Conservation (phyloP, 2,329 filamentous ascomycete species). For the Coniella vitis region DNA sequence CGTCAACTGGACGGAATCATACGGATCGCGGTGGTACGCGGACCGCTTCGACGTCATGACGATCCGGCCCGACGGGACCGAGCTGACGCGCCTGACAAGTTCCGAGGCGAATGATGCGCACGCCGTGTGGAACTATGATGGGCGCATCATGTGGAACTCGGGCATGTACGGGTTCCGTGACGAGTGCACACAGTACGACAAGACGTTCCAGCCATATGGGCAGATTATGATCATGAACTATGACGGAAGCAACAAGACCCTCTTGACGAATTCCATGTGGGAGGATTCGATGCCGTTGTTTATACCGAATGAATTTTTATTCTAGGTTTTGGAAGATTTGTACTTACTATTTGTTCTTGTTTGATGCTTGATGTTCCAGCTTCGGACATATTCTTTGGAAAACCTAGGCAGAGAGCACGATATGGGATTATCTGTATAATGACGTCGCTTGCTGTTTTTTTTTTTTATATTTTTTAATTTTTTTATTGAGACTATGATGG, state of each 20-base stretch:
- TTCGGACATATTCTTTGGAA: too few relatives aligned
- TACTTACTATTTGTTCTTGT: too few relatives aligned
- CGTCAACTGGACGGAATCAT: conserved; percentile 17
- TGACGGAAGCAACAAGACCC: conserved; percentile 28
- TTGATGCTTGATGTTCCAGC: too few relatives aligned
- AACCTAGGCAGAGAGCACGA: too few relatives aligned
- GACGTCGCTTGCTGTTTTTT: too few relatives aligned
- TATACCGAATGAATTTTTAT: conserved; percentile 3
- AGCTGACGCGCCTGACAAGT: conserved; percentile 28
- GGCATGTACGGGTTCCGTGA: conserved; percentile 37
- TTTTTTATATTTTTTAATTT: too few relatives aligned
- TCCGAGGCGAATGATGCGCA: conserved; percentile 35
- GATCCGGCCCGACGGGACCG: conserved; percentile 32
- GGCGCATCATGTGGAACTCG: conserved; percentile 32
- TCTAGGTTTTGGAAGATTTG: not conserved
- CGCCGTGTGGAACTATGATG: conserved; percentile 35
- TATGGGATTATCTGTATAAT: too few relatives aligned
- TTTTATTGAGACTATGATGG: too few relatives aligned
- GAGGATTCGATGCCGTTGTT: conserved; percentile 25
- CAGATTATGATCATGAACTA: conserved; percentile 36
- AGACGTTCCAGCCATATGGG: conserved; percentile 38
- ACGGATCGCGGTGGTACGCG: conserved; percentile 8
- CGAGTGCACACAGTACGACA: conserved; percentile 32
- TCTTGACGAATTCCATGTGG: conserved; percentile 26
- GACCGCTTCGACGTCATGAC: conserved; percentile 33